phyloP scores from a whole-genome alignment of 208 protist species.

The Leishmania major region DNA sequence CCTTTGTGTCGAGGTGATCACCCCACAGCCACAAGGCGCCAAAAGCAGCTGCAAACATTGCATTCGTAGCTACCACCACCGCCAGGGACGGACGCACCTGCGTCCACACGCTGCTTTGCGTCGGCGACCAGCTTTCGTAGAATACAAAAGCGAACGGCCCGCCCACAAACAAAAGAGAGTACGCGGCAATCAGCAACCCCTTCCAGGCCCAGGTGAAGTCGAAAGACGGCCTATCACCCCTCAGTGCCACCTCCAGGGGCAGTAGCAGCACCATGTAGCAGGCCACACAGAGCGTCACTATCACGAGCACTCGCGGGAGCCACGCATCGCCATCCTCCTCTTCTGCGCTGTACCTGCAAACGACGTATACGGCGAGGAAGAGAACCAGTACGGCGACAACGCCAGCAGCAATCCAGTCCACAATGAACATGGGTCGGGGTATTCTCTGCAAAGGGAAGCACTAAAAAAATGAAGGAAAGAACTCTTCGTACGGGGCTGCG shows the following conservation, averaged over 20 bases:
- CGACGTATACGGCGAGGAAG: conserved; percentile 51
- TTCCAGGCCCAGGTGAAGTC: conserved; percentile 33
- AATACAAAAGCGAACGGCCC: conserved; percentile 87
- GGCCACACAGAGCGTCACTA: conserved; percentile 45
- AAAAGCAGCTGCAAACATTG: conserved; percentile 19
- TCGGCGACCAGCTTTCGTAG: conserved; percentile 85
- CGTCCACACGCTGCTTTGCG: conserved; percentile 25
- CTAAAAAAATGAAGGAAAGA: conserved; percentile 3
- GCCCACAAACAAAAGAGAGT: conserved; percentile 55
- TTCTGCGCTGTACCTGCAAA: conserved; percentile 49
- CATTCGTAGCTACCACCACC: conserved; percentile 11
- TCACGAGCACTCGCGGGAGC: conserved; percentile 48
- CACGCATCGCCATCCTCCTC: conserved; percentile 73
- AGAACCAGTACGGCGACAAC: conserved; percentile 54
- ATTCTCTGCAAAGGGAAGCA: not conserved
- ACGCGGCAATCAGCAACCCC: conserved; percentile 25
- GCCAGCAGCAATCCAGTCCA: conserved; percentile 55
- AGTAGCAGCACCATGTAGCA: conserved; percentile 88
- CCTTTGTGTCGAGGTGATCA: conserved; percentile 11
- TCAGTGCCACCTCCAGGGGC: conserved; percentile 90
- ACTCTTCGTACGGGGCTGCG: not conserved
- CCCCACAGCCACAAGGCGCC: conserved; percentile 32
- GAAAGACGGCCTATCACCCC: conserved; percentile 24
- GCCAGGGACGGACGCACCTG: conserved; percentile 27
- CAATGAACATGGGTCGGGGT: conserved; percentile 12